Evolutionary conservation across 176 grass and related monocot genomes (phyloP).

Genomic region (Eragrostis nindensis): DNA sequence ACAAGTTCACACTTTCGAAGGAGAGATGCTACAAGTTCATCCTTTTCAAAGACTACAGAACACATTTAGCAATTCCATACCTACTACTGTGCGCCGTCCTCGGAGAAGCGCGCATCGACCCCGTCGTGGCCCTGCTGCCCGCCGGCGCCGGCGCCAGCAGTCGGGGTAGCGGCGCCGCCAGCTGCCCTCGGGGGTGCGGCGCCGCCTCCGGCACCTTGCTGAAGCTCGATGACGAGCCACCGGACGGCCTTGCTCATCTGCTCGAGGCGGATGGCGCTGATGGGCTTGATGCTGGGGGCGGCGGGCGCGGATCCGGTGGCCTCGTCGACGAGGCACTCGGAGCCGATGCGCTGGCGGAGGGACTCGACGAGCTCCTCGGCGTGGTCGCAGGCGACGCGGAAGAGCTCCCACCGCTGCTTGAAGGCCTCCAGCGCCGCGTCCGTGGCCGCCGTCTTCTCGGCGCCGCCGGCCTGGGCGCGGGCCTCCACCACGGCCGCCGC

Average conservation of each 20-base stretch:
- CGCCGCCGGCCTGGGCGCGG: slow-evolving; percentile 51
- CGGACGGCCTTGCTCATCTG: slow-evolving; percentile 89
- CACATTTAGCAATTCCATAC: slow-evolving; percentile 46
- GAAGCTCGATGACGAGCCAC: slow-evolving; percentile 83
- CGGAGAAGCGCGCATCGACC: slow-evolving; percentile 68
- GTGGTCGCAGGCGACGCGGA: slow-evolving; percentile 79
- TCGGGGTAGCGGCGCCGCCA: slow-evolving; percentile 19
- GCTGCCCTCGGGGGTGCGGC: neutral
- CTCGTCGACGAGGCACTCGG: slow-evolving; percentile 92
- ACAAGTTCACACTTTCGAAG: too few relatives aligned
- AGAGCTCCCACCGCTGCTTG: slow-evolving; percentile 89
- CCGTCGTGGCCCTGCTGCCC: slow-evolving; percentile 48
- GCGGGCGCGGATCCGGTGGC: slow-evolving; percentile 53
- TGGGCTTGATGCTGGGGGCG: slow-evolving; percentile 61
- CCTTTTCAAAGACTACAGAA: neutral
- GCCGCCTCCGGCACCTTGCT: slow-evolving; percentile 56
- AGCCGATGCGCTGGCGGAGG: slow-evolving; percentile 80
- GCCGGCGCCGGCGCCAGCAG: slow-evolving; percentile 27
- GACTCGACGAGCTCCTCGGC: slow-evolving; percentile 88
- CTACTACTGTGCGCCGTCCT: slow-evolving; percentile 85
- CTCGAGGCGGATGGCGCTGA: slow-evolving; percentile 81
- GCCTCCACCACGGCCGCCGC: slow-evolving; percentile 57
- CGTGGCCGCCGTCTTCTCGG: slow-evolving; percentile 56
- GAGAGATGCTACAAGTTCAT: too few relatives aligned
- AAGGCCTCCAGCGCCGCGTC: slow-evolving; percentile 75